Evolutionary conservation across 306 rosid genomes (phyloP).

Genomic region (Citrullus colocynthis): DNA sequence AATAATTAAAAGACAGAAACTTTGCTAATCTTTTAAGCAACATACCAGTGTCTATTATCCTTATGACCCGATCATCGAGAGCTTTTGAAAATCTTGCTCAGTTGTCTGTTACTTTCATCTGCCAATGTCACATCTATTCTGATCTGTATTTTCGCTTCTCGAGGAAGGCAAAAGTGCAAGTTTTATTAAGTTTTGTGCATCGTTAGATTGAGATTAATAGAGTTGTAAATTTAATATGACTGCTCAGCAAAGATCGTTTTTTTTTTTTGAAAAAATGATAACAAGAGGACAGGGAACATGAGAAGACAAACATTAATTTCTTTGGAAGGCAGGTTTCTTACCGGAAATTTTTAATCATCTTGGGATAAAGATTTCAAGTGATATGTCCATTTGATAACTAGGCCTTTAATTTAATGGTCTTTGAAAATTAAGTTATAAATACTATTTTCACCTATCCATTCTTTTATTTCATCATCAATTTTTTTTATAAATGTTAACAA

Average conservation of each 20-base stretch:
- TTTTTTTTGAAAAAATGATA: background rate
- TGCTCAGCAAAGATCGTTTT: background rate
- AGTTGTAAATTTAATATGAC: background rate
- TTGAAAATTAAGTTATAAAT: no score
- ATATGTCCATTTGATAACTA: no score
- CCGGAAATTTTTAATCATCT: background rate
- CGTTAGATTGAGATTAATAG: background rate
- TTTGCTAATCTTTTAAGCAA: slow-evolving; percentile 33
- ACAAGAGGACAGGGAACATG: background rate
- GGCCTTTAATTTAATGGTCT: no score
- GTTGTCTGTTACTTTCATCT: slow-evolving; percentile 1
- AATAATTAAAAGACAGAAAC: slow-evolving; percentile 7
- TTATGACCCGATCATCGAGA: background rate
- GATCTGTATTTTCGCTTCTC: background rate
- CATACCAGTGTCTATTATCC: background rate
- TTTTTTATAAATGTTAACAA: no score
- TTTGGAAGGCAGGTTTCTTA: background rate
- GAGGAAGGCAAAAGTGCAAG: background rate
- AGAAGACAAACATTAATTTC: background rate
- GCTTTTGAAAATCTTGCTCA: background rate
- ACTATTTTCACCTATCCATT: no score
- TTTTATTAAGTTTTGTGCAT: background rate
- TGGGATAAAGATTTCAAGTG: background rate
- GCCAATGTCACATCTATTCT: background rate
- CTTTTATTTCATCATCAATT: no score